Base-by-base conservation (phyloP, 352 stramenopile species). In the Phytophthora pseudosyringae region DNA sequence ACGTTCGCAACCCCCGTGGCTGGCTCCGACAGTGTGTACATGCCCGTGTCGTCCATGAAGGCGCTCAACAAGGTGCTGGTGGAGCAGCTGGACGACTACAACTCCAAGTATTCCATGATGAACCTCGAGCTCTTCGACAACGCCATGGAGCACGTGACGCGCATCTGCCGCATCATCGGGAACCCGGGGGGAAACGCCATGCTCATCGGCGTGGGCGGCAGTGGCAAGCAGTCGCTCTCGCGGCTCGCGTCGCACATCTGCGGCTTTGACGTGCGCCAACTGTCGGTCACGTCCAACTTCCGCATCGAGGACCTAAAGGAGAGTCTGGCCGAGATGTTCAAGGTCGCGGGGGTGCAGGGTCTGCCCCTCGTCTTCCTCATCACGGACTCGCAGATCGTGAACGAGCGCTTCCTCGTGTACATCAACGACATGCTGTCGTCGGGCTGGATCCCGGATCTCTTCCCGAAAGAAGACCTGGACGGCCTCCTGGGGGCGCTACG, bases 91-190 rank as follows among this genome's bases (percentile, higher is more conserved):
- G 96, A 98, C 64, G 81, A 98, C 65, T 98, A 98, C 81, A 98
- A 98, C 71, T 98, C 98, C 54, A 94, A 98, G 65, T 97, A 98
- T 49, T 97, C 97, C 46, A 98, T 98, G 87, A 99, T 99, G 97
- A 98, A 99, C 63, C 74, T 99, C 2, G 97, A 99, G 46, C 83
- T 99, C 0, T 99, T 99, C 53, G 91, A 99, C 69, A 97, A 99
- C 58, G 97, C 97, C 10, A 98, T 99, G 85, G 86, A 97, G 64
- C 97, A 99, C 69, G 86, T 99, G 36, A 98, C 95, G 18, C 90
- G 97, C 31, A 99, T 99, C 44, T 97, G 91, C 55, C 90, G 97
- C 18, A 99, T 99, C 66, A 98, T 99, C 58, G 88, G 96, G 29
- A 98, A 98, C 71, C 95, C 96, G 16, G 94, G 93, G 51, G 97